Conservation (phyloP, 2,329 filamentous ascomycete genomes). For the Paraconiothyrium brasiliense region DNA sequence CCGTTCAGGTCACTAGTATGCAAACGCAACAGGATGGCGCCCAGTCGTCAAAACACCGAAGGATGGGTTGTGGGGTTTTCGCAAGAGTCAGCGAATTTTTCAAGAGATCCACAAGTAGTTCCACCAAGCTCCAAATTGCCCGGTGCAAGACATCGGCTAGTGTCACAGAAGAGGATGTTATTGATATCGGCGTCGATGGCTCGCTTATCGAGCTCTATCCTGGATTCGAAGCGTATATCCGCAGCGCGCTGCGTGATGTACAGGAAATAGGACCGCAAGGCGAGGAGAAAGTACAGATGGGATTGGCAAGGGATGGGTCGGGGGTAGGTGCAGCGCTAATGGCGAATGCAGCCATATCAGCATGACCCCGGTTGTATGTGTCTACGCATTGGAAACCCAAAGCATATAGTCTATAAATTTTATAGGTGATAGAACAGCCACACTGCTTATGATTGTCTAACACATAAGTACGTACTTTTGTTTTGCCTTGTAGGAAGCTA, state of each 20-base stretch:
- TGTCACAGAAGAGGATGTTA: constrained; percentile 67
- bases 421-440: too few species aligned
- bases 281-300: constrained; percentile 88
- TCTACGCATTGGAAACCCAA: too few species aligned
- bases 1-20: background rate
- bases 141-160: constrained; percentile 37
- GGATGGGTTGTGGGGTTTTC: background rate
- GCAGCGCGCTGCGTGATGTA: constrained; percentile 80
- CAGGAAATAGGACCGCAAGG: constrained; percentile 79
- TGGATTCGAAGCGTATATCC: constrained; percentile 86
- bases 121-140: constrained; percentile 40
- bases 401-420: too few species aligned
- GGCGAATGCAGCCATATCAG: constrained; percentile 57
- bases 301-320: constrained; percentile 95
- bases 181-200: constrained; percentile 94
- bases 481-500: too few species aligned
- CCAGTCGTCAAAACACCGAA: background rate
- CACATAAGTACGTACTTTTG: too few species aligned
- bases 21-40: background rate
- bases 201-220: constrained; percentile 96
- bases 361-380: background rate
- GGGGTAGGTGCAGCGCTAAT: constrained; percentile 96
- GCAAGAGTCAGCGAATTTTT: background rate
- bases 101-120: constrained; percentile 61
- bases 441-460: too few species aligned